Conservation (phyloP, 495 filamentous ascomycete species). For the Pyrenopolyporus hunteri region DNA sequence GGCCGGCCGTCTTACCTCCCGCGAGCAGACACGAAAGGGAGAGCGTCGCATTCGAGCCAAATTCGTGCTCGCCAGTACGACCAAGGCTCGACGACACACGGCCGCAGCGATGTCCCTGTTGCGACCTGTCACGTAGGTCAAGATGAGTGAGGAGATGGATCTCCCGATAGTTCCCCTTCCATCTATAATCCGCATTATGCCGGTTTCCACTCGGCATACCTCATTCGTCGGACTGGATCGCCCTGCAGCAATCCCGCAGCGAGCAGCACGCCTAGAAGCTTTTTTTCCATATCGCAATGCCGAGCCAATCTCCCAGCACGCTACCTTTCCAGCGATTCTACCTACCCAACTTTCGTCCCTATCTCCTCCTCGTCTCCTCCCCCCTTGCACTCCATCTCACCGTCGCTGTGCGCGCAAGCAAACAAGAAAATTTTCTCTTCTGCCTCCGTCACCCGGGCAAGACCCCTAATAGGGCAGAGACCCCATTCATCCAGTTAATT, state of each 20-base stretch:
- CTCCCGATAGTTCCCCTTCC: conserved; percentile 36
- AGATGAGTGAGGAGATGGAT: conserved; percentile 41
- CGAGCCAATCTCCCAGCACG: conserved; percentile 22
- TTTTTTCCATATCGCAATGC: conserved; percentile 28
- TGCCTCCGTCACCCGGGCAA: conserved; percentile 2
- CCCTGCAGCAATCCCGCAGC: conserved; percentile 31
- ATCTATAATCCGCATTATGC: conserved; percentile 36
- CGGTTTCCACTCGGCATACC: conserved; percentile 36
- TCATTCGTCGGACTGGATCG: conserved; percentile 32
- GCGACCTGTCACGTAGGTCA: conserved; percentile 40
- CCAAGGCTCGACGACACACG: conserved; percentile 12
- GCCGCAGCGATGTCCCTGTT: conserved; percentile 17
- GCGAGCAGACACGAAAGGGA: conserved; percentile 30
- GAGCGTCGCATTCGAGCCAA: conserved; percentile 13
- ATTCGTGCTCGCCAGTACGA: conserved; percentile 18
- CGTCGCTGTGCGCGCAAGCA: conserved; percentile 5
- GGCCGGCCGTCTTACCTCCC: conserved; percentile 31
- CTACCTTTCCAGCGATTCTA: not conserved
- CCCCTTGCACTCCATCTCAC: conserved; percentile 8
- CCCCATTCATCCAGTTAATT: conserved; percentile 11
- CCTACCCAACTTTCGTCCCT: too few relatives aligned
- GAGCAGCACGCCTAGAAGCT: conserved; percentile 20
- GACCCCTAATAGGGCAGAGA: not conserved
- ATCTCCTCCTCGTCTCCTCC: too few relatives aligned
- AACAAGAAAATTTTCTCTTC: not conserved